Evolutionary conservation across 768 basidiomycete genomes (phyloP), one percentile per base, ranked within the genome.

Genomic region (Phlegmacium glaucopus): DNA sequence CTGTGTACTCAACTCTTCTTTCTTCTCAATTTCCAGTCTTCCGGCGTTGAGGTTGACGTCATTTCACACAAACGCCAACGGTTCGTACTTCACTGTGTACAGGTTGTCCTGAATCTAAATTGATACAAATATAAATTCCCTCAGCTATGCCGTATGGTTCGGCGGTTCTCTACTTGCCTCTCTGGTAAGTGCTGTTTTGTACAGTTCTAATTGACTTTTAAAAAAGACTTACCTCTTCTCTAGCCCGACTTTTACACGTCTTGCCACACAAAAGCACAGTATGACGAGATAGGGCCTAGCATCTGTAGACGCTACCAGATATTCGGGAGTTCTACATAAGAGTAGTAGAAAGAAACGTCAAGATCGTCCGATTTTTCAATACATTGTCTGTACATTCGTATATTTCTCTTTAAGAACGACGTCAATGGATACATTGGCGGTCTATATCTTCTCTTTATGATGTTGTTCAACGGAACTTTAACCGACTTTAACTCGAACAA

Each of bases 51-150:
- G 44, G 94, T 98, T 52, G 94, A 99, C 51, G 95, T 99, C 60
- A 96, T 98, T 62, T 90, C 89, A 8, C 96, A 99, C 78, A 97
- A 97, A 72, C 86, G 92, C 48, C 95, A 98, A 73, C 79, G 94
- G 78, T 94, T 67, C 60, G 71, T 57, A 15, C 37, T 13, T 15
- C 15, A 28, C 28, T 42, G 3, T 13, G 26, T 38, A 5, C 15
- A n/a, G n/a, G n/a, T n/a, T n/a, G n/a, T n/a, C n/a, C n/a, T n/a
- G n/a, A 18, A 28, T 22, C 11, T 6, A 17, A 18, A 45, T 15
- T 17, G 22, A 28, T 37, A 26, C 59, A 39, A 61, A 36, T 29
- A n/a, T n/a, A n/a, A 37, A 42, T 39, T 39, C 39, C 37, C 36
- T 42, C 28, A 88, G 87, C 52, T 88, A 91, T 52, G 96, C 96